These are phyloP conservation scores for Camelina hispida DNA, from an alignment of 345 rosid species.

Conservation along the genomic window DNA sequence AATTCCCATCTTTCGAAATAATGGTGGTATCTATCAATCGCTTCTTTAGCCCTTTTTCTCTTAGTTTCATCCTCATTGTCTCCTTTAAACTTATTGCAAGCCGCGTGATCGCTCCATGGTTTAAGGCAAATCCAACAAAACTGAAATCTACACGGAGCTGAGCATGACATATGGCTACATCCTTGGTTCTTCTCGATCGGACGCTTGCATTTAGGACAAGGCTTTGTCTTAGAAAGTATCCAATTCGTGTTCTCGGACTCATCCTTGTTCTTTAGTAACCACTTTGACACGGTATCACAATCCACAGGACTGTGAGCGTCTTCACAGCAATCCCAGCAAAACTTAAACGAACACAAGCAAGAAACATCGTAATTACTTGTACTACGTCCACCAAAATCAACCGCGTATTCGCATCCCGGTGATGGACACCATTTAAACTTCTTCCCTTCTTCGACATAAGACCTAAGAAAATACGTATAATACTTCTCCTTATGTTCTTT, in stretches of 20 bases:
- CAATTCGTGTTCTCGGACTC: conserved; percentile 39
- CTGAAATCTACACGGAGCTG: background rate
- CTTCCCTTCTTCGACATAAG: conserved; percentile 80
- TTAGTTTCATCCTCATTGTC: background rate
- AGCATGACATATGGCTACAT: conserved; percentile 40
- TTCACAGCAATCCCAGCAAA: conserved; percentile 41
- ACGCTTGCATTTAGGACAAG: conserved; percentile 44
- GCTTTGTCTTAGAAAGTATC: conserved; percentile 42
- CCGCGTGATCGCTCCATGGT: background rate
- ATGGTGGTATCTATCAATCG: conserved; percentile 22
- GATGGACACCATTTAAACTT: conserved; percentile 99
- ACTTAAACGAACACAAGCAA: conserved; percentile 35
- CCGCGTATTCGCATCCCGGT: conserved; percentile 82
- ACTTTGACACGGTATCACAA: conserved; percentile 32
- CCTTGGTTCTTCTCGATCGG: conserved; percentile 40
- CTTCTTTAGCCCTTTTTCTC: conserved; percentile 6
- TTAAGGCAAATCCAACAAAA: conserved; percentile 41
- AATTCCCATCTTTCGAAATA: conserved; percentile 38
- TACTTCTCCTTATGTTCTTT: conserved; percentile 27
- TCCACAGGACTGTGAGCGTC: conserved; percentile 44
- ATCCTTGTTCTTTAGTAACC: conserved; percentile 26
- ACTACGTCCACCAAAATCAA: conserved; percentile 6
- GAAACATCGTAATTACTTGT: conserved; percentile 28
- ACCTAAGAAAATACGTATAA: conserved; percentile 39
- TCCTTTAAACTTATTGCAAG: conserved; percentile 4